phyloP scores from a whole-genome alignment of 192 early-diverging fungal genomes.

The Pilobolus umbonatus region DNA sequence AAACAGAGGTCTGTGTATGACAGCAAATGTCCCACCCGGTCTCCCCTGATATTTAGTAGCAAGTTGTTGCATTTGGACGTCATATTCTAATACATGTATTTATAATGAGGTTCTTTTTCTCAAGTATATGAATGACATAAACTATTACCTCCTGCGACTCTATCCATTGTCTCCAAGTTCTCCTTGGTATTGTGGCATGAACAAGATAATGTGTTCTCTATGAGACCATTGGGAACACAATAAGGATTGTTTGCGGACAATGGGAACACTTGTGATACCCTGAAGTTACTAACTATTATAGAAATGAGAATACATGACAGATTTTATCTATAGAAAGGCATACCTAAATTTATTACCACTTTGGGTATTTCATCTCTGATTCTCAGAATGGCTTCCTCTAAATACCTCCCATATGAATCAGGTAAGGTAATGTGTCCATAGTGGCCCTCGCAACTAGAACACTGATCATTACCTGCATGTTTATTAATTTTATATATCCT shows the following conservation, averaged over 20 bases:
- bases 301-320: not conserved
- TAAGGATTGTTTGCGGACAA: constrained; percentile 1
- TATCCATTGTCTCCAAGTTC: not conserved
- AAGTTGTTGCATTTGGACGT: constrained; percentile 35
- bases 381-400: constrained; percentile 16
- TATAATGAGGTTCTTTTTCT: too few species aligned
- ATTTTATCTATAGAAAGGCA: too few species aligned
- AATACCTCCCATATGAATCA: constrained; percentile 27
- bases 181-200: not conserved
- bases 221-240: constrained; percentile 7
- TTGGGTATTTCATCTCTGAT: constrained; percentile 33
- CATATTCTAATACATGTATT: too few species aligned
- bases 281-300: not conserved
- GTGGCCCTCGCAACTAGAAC: constrained; percentile 40
- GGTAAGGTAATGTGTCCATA: not conserved
- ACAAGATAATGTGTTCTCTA: not conserved
- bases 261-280: constrained; percentile 2
- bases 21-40: constrained; percentile 16
- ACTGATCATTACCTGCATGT: constrained; percentile 41
- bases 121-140: too few species aligned
- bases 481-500: constrained; percentile 34
- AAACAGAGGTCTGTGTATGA: constrained; percentile 18
- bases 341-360: constrained; percentile 37
- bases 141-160: too few species aligned
- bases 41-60: constrained; percentile 32